phyloP scores from a whole-genome alignment of 2,329 filamentous ascomycete species.

The Aspergillus uvarum region DNA sequence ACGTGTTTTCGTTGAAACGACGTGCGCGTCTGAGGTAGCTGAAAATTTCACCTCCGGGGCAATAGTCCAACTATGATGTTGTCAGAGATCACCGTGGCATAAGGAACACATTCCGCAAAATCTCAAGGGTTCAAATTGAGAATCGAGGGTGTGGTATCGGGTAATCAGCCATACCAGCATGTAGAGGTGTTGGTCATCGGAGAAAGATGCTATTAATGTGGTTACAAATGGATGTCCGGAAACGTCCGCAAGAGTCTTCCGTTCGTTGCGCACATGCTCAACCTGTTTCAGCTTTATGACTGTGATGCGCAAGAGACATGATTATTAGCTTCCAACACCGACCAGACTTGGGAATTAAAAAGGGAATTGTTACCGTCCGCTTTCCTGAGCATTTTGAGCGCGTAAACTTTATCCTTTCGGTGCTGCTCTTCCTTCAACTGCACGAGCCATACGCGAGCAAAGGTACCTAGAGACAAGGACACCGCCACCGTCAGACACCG shows the following conservation, averaged over 20 bases:
- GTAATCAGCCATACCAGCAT: slow-evolving; percentile 45
- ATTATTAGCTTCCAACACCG: slow-evolving; percentile 1
- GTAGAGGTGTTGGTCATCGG: slow-evolving; percentile 59
- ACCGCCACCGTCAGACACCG: slow-evolving; percentile 16
- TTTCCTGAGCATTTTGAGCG: slow-evolving; percentile 52
- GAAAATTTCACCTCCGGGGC: slow-evolving; percentile 67
- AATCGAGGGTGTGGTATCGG: background rate
- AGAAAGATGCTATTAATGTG: slow-evolving; percentile 63
- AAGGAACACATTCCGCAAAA: background rate
- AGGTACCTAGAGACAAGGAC: slow-evolving; percentile 44
- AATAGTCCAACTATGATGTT: slow-evolving; percentile 59
- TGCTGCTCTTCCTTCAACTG: slow-evolving; percentile 41
- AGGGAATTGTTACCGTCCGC: slow-evolving; percentile 43
- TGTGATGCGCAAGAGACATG: slow-evolving; percentile 18
- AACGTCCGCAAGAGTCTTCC: slow-evolving; percentile 61
- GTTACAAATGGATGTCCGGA: slow-evolving; percentile 67
- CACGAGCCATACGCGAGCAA: slow-evolving; percentile 53
- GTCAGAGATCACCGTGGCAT: slow-evolving; percentile 18
- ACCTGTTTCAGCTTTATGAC: slow-evolving; percentile 65
- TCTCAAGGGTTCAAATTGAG: background rate
- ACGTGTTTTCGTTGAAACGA: slow-evolving; percentile 62
- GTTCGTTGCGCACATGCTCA: slow-evolving; percentile 67
- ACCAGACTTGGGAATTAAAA: background rate
- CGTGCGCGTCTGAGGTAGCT: slow-evolving; percentile 62
- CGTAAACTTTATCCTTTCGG: slow-evolving; percentile 44